Evolutionary conservation across 192 early-diverging fungal species (phyloP).

Genomic region (Gryganskiella cystojenkinii): DNA sequence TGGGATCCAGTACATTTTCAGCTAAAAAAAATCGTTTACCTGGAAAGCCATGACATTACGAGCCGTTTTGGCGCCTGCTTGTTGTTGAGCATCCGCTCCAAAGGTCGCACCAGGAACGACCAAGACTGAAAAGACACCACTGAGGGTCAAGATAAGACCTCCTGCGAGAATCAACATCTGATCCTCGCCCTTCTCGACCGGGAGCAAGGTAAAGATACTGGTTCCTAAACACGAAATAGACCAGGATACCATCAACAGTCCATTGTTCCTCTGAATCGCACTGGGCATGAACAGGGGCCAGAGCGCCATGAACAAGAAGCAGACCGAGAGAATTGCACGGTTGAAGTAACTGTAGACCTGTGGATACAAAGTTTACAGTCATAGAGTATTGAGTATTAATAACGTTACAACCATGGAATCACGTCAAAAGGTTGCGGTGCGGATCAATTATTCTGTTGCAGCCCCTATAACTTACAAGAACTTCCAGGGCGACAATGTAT

Average conservation of each 20-base stretch:
- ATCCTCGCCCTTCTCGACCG: constrained; percentile 87
- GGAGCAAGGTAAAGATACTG: constrained; percentile 88
- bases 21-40: constrained; percentile 11
- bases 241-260: constrained; percentile 71
- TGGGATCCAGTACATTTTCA: neutral
- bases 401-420: neutral
- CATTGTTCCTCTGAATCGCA: constrained; percentile 57
- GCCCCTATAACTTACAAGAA: constrained; percentile 67
- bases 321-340: constrained; percentile 70
- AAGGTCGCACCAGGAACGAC: constrained; percentile 20
- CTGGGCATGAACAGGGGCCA: constrained; percentile 74
- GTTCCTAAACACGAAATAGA: constrained; percentile 71
- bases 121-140: constrained; percentile 26
- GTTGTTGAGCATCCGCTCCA: constrained; percentile 13
- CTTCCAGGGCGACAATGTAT: constrained; percentile 78
- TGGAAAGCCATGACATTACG: constrained; percentile 38
- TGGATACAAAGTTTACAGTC: neutral
- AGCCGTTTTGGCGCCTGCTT: constrained; percentile 10
- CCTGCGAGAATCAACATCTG: constrained; percentile 68
- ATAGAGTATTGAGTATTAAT: neutral
- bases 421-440: no score
- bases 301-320: constrained; percentile 72
- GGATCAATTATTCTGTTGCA: neutral
- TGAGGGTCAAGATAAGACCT: constrained; percentile 47
- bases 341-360: constrained; percentile 91